Evolutionary conservation across 768 basidiomycete genomes (phyloP).

Genomic region (Serendipita sp.): DNA sequence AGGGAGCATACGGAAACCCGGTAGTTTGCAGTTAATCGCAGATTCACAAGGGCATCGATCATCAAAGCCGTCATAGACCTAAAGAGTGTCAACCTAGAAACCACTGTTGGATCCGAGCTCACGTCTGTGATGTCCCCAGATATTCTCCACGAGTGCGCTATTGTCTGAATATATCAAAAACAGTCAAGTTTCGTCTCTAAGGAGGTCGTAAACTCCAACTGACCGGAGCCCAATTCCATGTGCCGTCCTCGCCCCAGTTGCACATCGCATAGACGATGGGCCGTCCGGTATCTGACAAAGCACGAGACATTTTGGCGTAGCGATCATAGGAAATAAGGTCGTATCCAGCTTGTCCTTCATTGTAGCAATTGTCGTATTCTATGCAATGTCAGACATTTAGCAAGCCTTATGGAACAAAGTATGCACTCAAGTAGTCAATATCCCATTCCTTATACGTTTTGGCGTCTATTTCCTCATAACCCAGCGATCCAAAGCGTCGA

Average conservation of each 20-base stretch:
- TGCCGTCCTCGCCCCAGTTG: constrained; percentile 30
- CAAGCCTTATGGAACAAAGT: neutral
- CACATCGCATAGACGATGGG: constrained; percentile 38
- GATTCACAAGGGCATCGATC: constrained; percentile 23
- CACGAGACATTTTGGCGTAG: constrained; percentile 31
- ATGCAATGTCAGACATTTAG: neutral
- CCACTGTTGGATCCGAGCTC: constrained; percentile 8
- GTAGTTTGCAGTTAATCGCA: constrained; percentile 23
- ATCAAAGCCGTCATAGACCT: constrained; percentile 22
- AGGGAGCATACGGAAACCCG: constrained; percentile 21
- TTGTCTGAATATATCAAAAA: constrained; percentile 21
- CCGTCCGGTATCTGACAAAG: constrained; percentile 27
- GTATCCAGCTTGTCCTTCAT: constrained; percentile 23
- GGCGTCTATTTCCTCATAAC: constrained; percentile 32
- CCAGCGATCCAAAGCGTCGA: constrained; percentile 25
- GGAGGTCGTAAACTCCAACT: neutral
- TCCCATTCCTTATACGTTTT: constrained; percentile 33
- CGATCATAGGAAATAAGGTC: constrained; percentile 33
- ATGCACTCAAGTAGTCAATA: constrained; percentile 26
- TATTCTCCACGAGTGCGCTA: constrained; percentile 29
- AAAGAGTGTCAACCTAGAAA: neutral
- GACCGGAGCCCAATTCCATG: constrained; percentile 26
- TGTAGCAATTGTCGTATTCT: constrained; percentile 36
- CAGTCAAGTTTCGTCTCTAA: no score
- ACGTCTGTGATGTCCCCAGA: constrained; percentile 35